Evolutionary conservation across 2,329 filamentous ascomycete genomes (phyloP), one percentile per base, ranked within the genome.

Genomic region (Botrytis aclada): DNA sequence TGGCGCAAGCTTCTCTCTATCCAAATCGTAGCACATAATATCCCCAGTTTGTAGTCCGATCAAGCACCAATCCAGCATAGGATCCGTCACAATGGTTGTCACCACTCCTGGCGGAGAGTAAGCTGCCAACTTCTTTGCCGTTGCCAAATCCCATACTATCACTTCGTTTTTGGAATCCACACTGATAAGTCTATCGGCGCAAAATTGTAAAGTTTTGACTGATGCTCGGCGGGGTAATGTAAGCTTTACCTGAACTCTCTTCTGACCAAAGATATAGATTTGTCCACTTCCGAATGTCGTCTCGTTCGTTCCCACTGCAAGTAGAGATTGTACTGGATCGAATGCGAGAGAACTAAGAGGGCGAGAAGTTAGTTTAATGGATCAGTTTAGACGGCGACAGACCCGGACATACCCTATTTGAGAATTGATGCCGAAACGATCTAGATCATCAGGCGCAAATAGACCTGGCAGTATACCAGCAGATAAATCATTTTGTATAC

Each of bases 21-120:
- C 96, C 72, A 99, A 86, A 81, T 99, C 96, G 81, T 95, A 99
- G n/a, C 94, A 93, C 74, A 95, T 87, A 18, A 98, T 86, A 73
- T 98, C 95, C 74, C 95, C 94, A 79, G 88, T 93, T 76, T 93
- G 89, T 75, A 94, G 84, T 20, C 94, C 96, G 62, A 98, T 85
- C 75, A 99, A 92, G 54, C 92, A 94, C 89, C 97, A 99, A 82
- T 99, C 96, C 74, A 99, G 86, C 84, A 93, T 93, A 0, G 95
- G 94, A 81, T 99, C 96, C 12, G 92, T 94, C 73, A 92, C 86
- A 78, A 98, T 81, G 45, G 89, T 88, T 22, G 89, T 90, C 32
- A 95, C 93, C 66, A 90, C 87, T 9, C 93, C 94, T 0, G 94
- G 93, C 16, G 94, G 91, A 6, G 92, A 89, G 80, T 94, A 92